Base-by-base conservation (phyloP, 2,329 filamentous ascomycete species). In the Aureobasidium sp. region DNA sequence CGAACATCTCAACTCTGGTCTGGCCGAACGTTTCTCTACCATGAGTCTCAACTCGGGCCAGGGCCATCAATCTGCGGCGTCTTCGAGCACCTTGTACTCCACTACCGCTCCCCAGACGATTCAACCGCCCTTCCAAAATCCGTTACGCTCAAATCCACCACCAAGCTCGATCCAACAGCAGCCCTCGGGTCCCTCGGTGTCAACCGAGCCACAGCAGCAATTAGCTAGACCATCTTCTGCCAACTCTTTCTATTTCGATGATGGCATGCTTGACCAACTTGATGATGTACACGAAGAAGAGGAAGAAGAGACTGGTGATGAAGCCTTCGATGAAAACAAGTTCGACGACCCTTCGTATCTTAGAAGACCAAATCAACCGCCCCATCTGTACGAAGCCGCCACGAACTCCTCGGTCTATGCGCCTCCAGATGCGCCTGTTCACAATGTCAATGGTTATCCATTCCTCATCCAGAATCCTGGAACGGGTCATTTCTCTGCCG, bases 251-350 rank as follows among this genome's bases (percentile, higher is more conserved):
- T 75, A 75, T 58, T 75, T 72, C 39, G 71, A 74, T 47, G 73
- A 74, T 57, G 73, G 72, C 34, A 69, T 56, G 22, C 29, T 62
- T 41, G 60, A 62, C 20, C 45, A 37, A 36, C 31, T 52, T 15
- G 61, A 63, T 9, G 44, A 58, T 25, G 25, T 58, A 9, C 31
- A 29, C 7, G 61, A 63, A 51, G 53, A 49, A 17, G 42, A 22
- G 17, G 42, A 48, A 34, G 62, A 52, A 34, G 49, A 53, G 15
- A 22, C 39, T 20, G 59, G 48, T 37, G 58, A 62, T 37, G 49
- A 49, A 8, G 22, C 61, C 36, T 65, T 74, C 25, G 68, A 73
- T 42, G 78, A 66, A 75, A 17, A 67, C 68, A 29, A 76, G 73
- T 9, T 77, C 75, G 62, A 63, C 25, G 55, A 63, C 20, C 62